Percentiles rank a stretch among this genome's conserved stretches.
Conservation (phyloP, 495 filamentous ascomycete genomes). For the Talaromyces ruber region DNA sequence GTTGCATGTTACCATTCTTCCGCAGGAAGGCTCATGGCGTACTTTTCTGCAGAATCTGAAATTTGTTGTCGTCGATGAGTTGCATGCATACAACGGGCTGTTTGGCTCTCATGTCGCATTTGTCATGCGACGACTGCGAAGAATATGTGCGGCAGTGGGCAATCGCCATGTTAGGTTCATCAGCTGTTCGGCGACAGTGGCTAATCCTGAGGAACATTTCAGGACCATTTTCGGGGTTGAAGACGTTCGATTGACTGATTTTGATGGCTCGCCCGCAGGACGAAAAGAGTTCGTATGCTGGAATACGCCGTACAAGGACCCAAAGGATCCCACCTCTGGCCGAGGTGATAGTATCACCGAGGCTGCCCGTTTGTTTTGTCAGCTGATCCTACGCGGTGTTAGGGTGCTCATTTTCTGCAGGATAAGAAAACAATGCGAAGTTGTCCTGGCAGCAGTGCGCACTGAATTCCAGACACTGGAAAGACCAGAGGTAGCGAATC, state of each 20-base stretch:
- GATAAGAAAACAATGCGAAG: conserved; percentile 80
- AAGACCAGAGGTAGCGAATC: conserved; percentile 59
- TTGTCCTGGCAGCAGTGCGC: conserved; percentile 71
- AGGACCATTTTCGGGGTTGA: conserved; percentile 86
- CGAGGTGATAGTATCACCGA: conserved; percentile 76
- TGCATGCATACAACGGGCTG: conserved; percentile 94
- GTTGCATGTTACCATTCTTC: conserved; percentile 91
- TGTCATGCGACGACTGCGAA: conserved; percentile 83
- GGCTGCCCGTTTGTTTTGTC: conserved; percentile 80
- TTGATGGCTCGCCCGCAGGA: conserved; percentile 88
- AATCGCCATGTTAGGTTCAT: conserved; percentile 88
- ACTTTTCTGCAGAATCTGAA: conserved; percentile 80
- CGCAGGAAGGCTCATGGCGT: conserved; percentile 85
- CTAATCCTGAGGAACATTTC: conserved; percentile 91
- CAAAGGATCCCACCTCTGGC: conserved; percentile 75
- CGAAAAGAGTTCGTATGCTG: conserved; percentile 95
- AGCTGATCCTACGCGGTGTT: conserved; percentile 80
- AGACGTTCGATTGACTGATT: conserved; percentile 68
- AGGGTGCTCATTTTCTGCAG: conserved; percentile 91
- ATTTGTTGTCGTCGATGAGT: conserved; percentile 82
- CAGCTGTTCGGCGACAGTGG: conserved; percentile 94
- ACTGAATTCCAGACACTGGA: conserved; percentile 65
- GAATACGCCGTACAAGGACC: conserved; percentile 96
- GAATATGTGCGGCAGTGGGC: conserved; percentile 86
- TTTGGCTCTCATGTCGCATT: conserved; percentile 92